These are phyloP conservation scores for Rhynchospora pubera DNA, from an alignment of 176 grass and related monocot genomes.

Conservation along the genomic window DNA sequence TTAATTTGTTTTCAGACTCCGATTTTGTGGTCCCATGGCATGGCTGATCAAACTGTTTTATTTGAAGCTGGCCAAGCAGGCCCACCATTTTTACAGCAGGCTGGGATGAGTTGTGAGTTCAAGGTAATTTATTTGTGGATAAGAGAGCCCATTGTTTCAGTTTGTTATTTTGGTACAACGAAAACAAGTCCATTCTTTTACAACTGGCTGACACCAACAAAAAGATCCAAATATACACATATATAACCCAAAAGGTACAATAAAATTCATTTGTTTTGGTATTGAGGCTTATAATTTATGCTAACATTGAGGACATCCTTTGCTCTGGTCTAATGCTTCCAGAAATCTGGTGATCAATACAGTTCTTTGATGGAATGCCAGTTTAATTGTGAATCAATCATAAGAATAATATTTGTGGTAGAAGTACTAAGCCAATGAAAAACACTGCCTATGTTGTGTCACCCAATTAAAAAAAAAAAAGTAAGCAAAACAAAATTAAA, in stretches of 20 bases:
- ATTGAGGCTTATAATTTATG: neutral
- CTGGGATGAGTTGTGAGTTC: conserved; percentile 60
- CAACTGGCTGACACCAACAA: neutral
- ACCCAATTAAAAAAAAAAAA: neutral
- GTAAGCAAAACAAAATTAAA: neutral
- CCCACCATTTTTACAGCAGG: conserved; percentile 66
- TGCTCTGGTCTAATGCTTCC: neutral
- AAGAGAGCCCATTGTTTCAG: neutral
- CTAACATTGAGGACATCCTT: neutral
- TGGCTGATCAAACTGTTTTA: conserved; percentile 53
- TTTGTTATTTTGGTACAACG: neutral
- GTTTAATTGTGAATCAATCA: neutral
- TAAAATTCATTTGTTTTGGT: neutral
- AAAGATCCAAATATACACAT: neutral
- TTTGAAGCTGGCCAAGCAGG: conserved; percentile 82
- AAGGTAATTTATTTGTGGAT: conserved; percentile 45
- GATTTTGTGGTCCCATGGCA: conserved; percentile 83
- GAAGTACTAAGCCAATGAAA: neutral
- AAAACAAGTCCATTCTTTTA: neutral
- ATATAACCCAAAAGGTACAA: neutral
- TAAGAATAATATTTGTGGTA: neutral
- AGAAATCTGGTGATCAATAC: neutral
- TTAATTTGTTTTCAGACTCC: conserved; percentile 54
- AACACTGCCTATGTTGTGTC: neutral
- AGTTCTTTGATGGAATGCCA: neutral